phyloP scores from a whole-genome alignment of 148 eudicot genomes.

The Pharnaceum exiguum region DNA sequence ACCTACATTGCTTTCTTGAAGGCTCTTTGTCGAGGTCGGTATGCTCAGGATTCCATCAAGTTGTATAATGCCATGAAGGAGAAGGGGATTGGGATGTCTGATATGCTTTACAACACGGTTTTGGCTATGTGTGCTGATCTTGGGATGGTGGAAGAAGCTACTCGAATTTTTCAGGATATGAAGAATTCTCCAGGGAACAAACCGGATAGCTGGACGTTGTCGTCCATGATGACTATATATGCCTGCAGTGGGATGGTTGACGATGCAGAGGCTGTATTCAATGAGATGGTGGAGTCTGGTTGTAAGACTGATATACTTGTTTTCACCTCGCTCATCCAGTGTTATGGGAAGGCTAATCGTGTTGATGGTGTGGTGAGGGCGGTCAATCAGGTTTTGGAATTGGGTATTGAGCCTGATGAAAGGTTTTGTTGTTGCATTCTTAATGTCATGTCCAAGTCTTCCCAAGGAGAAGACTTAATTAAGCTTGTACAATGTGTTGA shows the following conservation, averaged over 20 bases:
- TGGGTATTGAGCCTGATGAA: slow-evolving; percentile 72
- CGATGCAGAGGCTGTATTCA: slow-evolving; percentile 55
- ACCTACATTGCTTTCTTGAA: slow-evolving; percentile 72
- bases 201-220: slow-evolving; percentile 82
- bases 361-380: slow-evolving; percentile 69
- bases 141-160: slow-evolving; percentile 65
- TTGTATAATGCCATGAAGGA: slow-evolving; percentile 69
- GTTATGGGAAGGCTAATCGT: slow-evolving; percentile 81
- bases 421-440: slow-evolving; percentile 75
- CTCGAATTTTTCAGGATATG: slow-evolving; percentile 65
- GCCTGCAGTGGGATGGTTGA: slow-evolving; percentile 70
- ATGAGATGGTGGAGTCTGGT: slow-evolving; percentile 73
- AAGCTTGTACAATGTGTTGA: slow-evolving; percentile 50
- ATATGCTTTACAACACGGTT: slow-evolving; percentile 61
- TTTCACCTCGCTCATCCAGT: slow-evolving; percentile 71
- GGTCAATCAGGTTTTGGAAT: slow-evolving; percentile 46
- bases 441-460: slow-evolving; percentile 69
- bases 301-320: slow-evolving; percentile 70
- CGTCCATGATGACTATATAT: slow-evolving; percentile 65
- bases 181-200: slow-evolving; percentile 44
- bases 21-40: slow-evolving; percentile 68
- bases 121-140: slow-evolving; percentile 82
- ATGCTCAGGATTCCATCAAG: slow-evolving; percentile 66
- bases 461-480: slow-evolving; percentile 54
- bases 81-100: slow-evolving; percentile 56